phyloP scores from a whole-genome alignment of 2,329 filamentous ascomycete species.

The Stenocarpella maydis region DNA sequence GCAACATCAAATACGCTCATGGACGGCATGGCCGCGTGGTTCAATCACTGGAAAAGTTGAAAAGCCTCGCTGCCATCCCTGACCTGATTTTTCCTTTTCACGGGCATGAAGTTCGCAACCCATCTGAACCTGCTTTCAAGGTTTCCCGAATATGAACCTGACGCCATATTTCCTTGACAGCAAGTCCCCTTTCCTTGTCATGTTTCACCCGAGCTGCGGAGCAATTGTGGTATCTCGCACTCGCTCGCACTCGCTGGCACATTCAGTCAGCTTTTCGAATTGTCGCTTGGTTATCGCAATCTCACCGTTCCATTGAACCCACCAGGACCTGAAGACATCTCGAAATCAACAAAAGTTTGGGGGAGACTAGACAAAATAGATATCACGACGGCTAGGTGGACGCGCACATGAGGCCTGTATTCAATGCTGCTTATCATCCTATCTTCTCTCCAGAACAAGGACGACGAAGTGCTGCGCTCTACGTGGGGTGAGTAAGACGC shows the following conservation, averaged over 20 bases:
- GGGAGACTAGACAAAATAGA: constrained; percentile 24
- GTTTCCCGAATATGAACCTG: no score
- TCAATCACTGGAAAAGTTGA: not conserved
- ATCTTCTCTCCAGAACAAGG: not conserved
- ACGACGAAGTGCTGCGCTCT: not conserved
- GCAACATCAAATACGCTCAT: constrained; percentile 49
- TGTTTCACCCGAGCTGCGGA: not conserved
- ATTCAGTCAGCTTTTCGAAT: not conserved
- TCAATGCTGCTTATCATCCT: not conserved
- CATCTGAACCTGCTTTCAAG: not conserved
- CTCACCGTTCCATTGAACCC: not conserved
- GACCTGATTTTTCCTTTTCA: constrained; percentile 25
- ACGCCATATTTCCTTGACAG: not conserved
- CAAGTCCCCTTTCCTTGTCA: no score
- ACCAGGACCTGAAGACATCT: not conserved
- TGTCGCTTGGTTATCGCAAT: not conserved
- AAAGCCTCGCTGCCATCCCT: constrained; percentile 32
- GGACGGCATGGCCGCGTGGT: constrained; percentile 51
- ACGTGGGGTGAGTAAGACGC: not conserved
- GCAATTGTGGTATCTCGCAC: not conserved
- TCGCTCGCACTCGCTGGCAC: not conserved
- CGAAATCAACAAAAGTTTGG: constrained; percentile 19
- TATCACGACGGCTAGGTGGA: not conserved
- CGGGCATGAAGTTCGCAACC: not conserved
- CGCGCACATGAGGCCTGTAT: not conserved